Base-by-base conservation (phyloP, 2,329 filamentous ascomycete genomes). In the Xylaria sp. region DNA sequence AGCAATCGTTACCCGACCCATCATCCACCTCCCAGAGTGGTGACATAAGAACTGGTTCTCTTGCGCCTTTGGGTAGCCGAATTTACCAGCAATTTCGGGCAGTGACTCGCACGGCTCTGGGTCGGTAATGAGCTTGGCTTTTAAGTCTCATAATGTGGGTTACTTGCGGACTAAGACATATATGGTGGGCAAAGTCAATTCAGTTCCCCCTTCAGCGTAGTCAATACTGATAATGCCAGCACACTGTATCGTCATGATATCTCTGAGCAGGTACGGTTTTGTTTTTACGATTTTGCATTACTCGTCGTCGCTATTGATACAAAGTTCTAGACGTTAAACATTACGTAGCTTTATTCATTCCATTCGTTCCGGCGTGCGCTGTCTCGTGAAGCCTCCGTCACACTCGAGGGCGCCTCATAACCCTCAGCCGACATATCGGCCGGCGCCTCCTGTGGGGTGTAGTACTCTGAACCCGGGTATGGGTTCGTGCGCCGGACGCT, bases 351-450 rank as follows among this genome's bases (percentile, higher is more conserved):
- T 49, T 67, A 71, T 33, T 39, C 31, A 49, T 59, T 64, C 33
- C 72, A 71, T 33, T 39, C 31, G 43, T 59, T 64, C 33, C 72
- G 74, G 31, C 66, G 54, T 68, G 76, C 77, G 25, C 77, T 70
- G 70, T 79, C 77, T 36, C 71, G 57, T 8, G 76, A 77, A 2
- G 79, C 72, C 74, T 85, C 74, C 1, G 79, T 78, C 49, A 82
- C 82, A 41, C 81, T 85, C 55, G 75, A 76, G 0, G 83, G 83
- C 10, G 83, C 74, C 56, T 84, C 73, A 62, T 81, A 76, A 0
- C 81, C 81, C 75, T 83, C 80, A 0, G 82, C 82, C 1, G 82
- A 80, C 58, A 80, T 80, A 69, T 80, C 81, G 20, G 83, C 82
- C 6, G 82, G 81, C 31, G 84, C 82, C 23, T 74, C 78, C 78